phyloP scores from a whole-genome alignment of 2,329 filamentous ascomycete species.

The Decorospora gaudefroyi region DNA sequence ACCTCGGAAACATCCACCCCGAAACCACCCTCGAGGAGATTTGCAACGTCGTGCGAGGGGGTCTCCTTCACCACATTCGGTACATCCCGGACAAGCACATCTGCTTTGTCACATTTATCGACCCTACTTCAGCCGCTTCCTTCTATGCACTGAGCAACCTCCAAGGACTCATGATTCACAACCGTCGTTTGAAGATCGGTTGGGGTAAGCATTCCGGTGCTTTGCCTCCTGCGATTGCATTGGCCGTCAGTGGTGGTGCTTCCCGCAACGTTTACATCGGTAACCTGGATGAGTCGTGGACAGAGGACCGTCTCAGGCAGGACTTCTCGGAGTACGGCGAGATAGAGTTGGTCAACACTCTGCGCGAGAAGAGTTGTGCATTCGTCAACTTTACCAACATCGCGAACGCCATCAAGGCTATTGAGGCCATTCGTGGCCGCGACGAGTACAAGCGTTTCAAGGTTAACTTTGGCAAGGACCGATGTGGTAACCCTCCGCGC shows the following conservation, averaged over 20 bases:
- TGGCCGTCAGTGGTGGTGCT: conserved; percentile 93
- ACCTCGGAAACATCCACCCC: conserved; percentile 97
- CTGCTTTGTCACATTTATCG: conserved; percentile 99
- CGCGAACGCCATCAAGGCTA: conserved; percentile 98
- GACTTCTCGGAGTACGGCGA: conserved; percentile 98
- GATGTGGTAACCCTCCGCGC: conserved; percentile 93
- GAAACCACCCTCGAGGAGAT: conserved; percentile 99
- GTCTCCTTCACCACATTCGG: conserved; percentile 93
- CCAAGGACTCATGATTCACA: conserved; percentile 98
- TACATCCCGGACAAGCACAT: conserved; percentile 99
- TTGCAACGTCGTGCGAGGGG: conserved; percentile 96
- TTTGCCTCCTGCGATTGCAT: conserved; percentile 89
- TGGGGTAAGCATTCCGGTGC: conserved; percentile 99
- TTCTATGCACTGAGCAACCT: conserved; percentile 98
- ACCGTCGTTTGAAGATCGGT: conserved; percentile 94
- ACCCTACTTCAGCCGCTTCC: conserved; percentile 93
- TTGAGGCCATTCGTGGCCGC: conserved; percentile 90
- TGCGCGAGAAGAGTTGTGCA: conserved; percentile 98
- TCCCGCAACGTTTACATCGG: conserved; percentile 99
- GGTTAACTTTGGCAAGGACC: conserved; percentile 99
- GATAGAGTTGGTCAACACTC: conserved; percentile 94
- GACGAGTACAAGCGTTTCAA: conserved; percentile 99
- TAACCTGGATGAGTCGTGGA: conserved; percentile 96
- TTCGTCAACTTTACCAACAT: conserved; percentile 99
- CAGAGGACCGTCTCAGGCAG: conserved; percentile 89